Percentiles rank a stretch among this genome's conserved stretches.
Evolutionary conservation across 1,139 yeast genomes (phyloP).

Genomic region (Sugiyamaella castrensis): DNA sequence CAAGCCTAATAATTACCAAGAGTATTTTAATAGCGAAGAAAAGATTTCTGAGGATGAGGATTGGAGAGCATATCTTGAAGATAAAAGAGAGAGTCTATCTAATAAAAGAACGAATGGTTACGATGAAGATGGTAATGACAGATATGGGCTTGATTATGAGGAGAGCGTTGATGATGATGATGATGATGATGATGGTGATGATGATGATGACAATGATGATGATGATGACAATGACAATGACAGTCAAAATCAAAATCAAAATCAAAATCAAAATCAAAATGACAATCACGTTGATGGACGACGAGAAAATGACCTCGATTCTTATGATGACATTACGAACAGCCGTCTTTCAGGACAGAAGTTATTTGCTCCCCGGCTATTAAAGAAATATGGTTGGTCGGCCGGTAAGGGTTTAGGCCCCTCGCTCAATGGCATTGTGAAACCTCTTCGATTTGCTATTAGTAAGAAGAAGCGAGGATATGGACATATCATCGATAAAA

Average conservation of each 20-base stretch:
- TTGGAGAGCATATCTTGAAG: conserved; percentile 26
- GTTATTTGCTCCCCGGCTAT: conserved; percentile 16
- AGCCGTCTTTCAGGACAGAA: background rate
- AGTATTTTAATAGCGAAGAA: conserved; percentile 20
- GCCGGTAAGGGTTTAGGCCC: conserved; percentile 23
- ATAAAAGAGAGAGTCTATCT: conserved; percentile 20
- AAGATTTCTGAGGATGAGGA: conserved; percentile 19
- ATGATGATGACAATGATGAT: conserved; percentile 2
- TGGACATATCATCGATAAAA: conserved; percentile 24
- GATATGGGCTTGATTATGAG: conserved; percentile 13
- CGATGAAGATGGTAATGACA: background rate
- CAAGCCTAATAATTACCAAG: conserved; percentile 19
- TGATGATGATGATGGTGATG: conserved; percentile 19
- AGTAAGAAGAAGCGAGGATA: conserved; percentile 21
- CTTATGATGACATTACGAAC: too few species aligned
- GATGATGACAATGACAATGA: too few species aligned
- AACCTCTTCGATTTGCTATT: conserved; percentile 20
- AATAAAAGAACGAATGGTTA: background rate
- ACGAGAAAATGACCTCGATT: background rate
- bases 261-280: too few species aligned
- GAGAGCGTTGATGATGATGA: conserved; percentile 25
- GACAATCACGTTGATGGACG: too few species aligned
- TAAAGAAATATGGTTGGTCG: conserved; percentile 29
- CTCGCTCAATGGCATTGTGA: conserved; percentile 24
- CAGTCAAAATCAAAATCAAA: too few species aligned